Evolutionary conservation across 1,284 basidiomycete genomes (phyloP).

Genomic region (Amylostereum areolatum): DNA sequence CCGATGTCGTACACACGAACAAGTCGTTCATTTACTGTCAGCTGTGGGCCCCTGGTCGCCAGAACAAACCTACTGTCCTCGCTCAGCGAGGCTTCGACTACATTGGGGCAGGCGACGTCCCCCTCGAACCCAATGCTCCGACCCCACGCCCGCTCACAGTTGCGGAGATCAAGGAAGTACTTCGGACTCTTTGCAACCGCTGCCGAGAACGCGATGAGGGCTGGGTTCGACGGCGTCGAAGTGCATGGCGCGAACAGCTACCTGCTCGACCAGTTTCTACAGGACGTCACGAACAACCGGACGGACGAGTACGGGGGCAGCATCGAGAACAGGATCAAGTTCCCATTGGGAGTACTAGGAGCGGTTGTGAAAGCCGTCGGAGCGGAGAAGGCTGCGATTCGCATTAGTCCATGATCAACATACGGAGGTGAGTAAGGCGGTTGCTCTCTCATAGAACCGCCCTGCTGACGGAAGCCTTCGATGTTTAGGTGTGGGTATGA

Average conservation of each 20-base stretch:
- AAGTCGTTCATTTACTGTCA: conserved; percentile 39
- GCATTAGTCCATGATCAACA: conserved; percentile 47
- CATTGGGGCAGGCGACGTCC: conserved; percentile 34
- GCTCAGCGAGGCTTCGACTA: conserved; percentile 24
- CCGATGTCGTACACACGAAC: conserved; percentile 22
- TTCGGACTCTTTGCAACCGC: conserved; percentile 29
- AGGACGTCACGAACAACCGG: conserved; percentile 29
- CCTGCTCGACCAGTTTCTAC: conserved; percentile 20
- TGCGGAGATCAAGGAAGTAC: conserved; percentile 39
- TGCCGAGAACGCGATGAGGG: conserved; percentile 35
- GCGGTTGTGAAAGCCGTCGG: conserved; percentile 32
- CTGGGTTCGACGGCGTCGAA: conserved; percentile 45
- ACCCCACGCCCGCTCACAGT: conserved; percentile 21
- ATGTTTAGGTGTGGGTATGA: conserved; percentile 35
- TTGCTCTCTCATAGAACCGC: not conserved
- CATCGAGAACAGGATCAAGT: conserved; percentile 34
- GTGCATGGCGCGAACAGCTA: conserved; percentile 28
- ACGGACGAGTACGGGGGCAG: conserved; percentile 31
- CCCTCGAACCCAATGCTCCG: conserved; percentile 29
- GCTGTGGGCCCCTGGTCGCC: conserved; percentile 41
- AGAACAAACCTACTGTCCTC: conserved; percentile 25
- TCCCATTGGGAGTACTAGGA: conserved; percentile 41
- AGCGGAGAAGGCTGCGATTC: conserved; percentile 36
- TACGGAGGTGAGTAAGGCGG: conserved; percentile 25
- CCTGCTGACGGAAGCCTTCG: not conserved